These are phyloP conservation scores for Linnemannia hyalina DNA, from an alignment of 192 early-diverging fungal genomes.

Conservation along the genomic window DNA sequence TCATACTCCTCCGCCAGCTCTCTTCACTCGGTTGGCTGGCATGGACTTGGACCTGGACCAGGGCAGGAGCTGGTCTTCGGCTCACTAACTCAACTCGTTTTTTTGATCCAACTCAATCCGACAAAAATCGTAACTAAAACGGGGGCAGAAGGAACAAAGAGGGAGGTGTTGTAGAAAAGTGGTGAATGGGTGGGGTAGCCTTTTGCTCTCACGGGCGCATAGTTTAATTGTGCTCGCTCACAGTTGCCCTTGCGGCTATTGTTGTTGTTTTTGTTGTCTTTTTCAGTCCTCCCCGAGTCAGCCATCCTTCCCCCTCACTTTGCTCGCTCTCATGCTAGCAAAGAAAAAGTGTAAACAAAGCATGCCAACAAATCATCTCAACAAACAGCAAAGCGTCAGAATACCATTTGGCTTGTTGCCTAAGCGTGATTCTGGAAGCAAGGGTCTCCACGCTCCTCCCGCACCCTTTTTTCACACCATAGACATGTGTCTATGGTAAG, in stretches of 20 bases:
- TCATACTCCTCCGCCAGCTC: constrained; percentile 4
- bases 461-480: background rate
- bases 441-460: background rate
- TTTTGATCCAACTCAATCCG: constrained; percentile 5
- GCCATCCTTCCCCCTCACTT: background rate
- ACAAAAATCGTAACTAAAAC: background rate
- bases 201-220: background rate
- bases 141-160: background rate
- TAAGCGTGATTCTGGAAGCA: background rate
- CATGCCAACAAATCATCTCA: background rate
- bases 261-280: background rate
- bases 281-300: too few species aligned
- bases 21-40: background rate
- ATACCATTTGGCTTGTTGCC: background rate
- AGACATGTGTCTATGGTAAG: background rate
- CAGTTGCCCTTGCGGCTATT: background rate
- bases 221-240: background rate
- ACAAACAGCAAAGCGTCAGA: background rate
- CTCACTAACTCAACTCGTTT: background rate
- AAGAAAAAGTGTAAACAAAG: background rate
- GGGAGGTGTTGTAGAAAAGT: background rate
- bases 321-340: background rate
- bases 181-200: background rate
- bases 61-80: background rate
- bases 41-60: background rate